phyloP scores from a whole-genome alignment of 148 eudicot species.

The Vaccinium vitisidaea region DNA sequence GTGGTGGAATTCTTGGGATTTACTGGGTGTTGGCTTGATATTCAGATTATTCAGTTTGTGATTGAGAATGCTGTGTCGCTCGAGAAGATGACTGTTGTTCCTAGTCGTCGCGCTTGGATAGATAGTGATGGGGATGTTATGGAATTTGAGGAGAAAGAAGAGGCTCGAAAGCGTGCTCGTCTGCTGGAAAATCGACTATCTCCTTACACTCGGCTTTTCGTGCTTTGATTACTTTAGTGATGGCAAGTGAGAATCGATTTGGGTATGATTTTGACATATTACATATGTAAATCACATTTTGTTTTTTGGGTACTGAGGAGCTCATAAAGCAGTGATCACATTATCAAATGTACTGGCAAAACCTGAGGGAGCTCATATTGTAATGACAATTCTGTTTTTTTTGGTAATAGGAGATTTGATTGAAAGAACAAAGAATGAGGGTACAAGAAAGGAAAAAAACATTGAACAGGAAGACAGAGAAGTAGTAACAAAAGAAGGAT shows the following conservation, averaged over 20 bases:
- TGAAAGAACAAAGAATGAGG: too few relatives aligned
- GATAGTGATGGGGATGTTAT: constrained; percentile 1
- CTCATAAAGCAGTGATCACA: neutral
- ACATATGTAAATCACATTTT: neutral
- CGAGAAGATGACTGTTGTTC: neutral
- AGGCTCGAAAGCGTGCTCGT: neutral
- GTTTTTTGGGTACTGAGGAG: neutral
- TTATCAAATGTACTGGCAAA: too few relatives aligned
- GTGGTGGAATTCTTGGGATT: constrained; percentile 14
- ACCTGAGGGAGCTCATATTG: too few relatives aligned
- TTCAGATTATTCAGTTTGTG: neutral
- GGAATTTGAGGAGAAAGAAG: constrained; percentile 4
- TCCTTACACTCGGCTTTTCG: constrained; percentile 2
- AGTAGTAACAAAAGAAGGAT: too few relatives aligned
- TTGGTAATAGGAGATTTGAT: too few relatives aligned
- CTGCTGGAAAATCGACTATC: neutral
- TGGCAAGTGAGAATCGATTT: neutral
- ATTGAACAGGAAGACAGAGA: too few relatives aligned
- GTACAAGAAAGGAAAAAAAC: too few relatives aligned
- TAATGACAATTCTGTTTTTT: too few relatives aligned
- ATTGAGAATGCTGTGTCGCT: constrained; percentile 11
- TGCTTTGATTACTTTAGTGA: neutral
- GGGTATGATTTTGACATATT: neutral
- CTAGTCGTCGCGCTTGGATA: neutral
- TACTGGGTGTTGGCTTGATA: constrained; percentile 7